Evolutionary conservation across 305 asterid species (phyloP).

Genomic region (Stenogyne calaminthoides): DNA sequence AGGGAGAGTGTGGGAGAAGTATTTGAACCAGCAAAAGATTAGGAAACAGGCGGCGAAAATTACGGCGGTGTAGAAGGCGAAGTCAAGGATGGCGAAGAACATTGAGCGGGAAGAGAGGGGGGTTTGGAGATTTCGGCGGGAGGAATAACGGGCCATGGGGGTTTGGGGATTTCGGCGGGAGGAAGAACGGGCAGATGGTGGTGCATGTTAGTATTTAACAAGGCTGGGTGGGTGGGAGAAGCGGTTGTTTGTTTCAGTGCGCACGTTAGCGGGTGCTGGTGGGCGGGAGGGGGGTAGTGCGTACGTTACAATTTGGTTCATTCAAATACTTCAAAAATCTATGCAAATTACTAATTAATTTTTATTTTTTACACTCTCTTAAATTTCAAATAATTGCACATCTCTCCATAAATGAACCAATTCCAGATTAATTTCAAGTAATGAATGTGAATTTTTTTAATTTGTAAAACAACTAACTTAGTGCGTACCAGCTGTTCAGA

Average conservation of each 20-base stretch:
- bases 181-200: constrained; percentile 36
- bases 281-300: too few species aligned
- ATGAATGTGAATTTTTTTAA: too few species aligned
- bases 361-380: too few species aligned
- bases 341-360: too few species aligned
- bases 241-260: too few species aligned
- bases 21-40: constrained; percentile 64
- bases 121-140: constrained; percentile 29
- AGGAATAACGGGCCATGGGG: constrained; percentile 29
- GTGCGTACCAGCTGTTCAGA: too few species aligned
- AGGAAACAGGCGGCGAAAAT: constrained; percentile 74
- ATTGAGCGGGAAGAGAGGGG: too few species aligned
- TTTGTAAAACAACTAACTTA: too few species aligned
- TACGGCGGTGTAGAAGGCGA: constrained; percentile 72
- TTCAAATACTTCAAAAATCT: too few species aligned
- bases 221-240: too few species aligned
- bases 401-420: not conserved
- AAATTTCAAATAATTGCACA: not conserved
- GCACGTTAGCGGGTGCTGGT: too few species aligned
- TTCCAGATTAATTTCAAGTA: not conserved
- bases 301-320: too few species aligned
- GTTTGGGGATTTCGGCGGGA: constrained; percentile 18
- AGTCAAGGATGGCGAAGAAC: constrained; percentile 62
- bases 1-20: constrained; percentile 67
- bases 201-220: constrained; percentile 11